phyloP scores from a whole-genome alignment of 179 eudicot genomes.

The Nepenthes alata region DNA sequence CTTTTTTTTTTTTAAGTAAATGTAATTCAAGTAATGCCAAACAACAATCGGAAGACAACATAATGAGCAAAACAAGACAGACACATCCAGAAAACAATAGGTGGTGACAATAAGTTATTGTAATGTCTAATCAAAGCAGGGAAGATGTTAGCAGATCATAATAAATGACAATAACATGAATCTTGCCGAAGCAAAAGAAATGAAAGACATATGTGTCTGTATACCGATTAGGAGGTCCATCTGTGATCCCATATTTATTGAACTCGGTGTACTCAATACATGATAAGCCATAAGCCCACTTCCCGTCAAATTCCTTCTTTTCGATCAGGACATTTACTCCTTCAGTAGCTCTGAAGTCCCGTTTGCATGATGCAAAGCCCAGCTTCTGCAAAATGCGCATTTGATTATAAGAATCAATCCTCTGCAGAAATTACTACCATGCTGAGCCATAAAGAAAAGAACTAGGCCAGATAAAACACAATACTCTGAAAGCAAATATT shows the following conservation, averaged over 20 bases:
- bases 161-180: neutral
- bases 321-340: constrained; percentile 88
- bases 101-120: neutral
- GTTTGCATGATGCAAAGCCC: constrained; percentile 91
- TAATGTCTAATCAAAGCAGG: neutral
- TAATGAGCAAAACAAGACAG: no score
- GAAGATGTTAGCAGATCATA: neutral
- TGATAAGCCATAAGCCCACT: constrained; percentile 88
- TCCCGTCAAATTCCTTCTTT: constrained; percentile 64
- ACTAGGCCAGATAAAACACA: no score
- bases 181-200: neutral
- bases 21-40: no score
- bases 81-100: no score
- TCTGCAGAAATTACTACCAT: no score
- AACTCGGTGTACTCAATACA: constrained; percentile 98
- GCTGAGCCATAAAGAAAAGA: no score
- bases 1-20: no score
- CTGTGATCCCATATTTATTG: constrained; percentile 75
- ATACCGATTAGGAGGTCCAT: constrained; percentile 48
- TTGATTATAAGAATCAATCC: neutral
- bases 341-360: constrained; percentile 81
- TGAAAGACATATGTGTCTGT: neutral
- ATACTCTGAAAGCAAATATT: no score
- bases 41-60: no score
- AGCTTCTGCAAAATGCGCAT: constrained; percentile 49